phyloP scores from a whole-genome alignment of 2,329 filamentous ascomycete species.

The Aspergillus intermedius region DNA sequence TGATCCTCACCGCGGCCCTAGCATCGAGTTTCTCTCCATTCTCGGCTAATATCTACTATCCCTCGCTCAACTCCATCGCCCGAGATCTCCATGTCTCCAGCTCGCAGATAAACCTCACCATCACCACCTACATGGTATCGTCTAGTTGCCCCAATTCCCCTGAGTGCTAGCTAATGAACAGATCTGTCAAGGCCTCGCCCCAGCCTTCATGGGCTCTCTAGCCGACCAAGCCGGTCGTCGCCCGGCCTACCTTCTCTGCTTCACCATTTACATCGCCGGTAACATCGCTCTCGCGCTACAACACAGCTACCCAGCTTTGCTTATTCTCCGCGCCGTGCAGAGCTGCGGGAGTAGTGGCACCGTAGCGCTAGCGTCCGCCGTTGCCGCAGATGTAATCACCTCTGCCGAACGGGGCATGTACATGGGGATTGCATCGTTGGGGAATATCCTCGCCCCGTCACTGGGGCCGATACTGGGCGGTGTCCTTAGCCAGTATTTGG shows the following conservation, averaged over 20 bases:
- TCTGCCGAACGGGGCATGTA: slow-evolving; percentile 36
- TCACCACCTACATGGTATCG: slow-evolving; percentile 29
- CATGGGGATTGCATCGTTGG: slow-evolving; percentile 31
- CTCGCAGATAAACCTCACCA: slow-evolving; percentile 21
- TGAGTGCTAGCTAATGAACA: slow-evolving; percentile 7
- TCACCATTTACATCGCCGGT: slow-evolving; percentile 37
- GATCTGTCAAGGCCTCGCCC: slow-evolving; percentile 48
- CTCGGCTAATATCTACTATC: slow-evolving; percentile 41
- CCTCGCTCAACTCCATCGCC: slow-evolving; percentile 30
- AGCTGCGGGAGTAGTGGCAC: slow-evolving; percentile 38
- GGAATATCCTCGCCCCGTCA: slow-evolving; percentile 38
- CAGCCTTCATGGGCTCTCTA: slow-evolving; percentile 42
- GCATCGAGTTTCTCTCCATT: slow-evolving; percentile 39
- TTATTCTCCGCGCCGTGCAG: slow-evolving; percentile 38
- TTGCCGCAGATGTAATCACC: slow-evolving; percentile 37
- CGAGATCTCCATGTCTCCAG: slow-evolving; percentile 22
- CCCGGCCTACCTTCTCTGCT: slow-evolving; percentile 43
- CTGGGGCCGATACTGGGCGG: slow-evolving; percentile 49
- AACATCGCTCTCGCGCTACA: slow-evolving; percentile 38
- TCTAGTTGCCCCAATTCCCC: background rate
- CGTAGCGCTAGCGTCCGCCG: slow-evolving; percentile 34
- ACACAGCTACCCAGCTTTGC: slow-evolving; percentile 30
- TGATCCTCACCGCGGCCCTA: slow-evolving; percentile 32
- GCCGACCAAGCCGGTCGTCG: slow-evolving; percentile 44
- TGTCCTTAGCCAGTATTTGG: slow-evolving; percentile 40